Conservation (phyloP, 2,329 filamentous ascomycete genomes). For the Hypoxylon rubiginosum region DNA sequence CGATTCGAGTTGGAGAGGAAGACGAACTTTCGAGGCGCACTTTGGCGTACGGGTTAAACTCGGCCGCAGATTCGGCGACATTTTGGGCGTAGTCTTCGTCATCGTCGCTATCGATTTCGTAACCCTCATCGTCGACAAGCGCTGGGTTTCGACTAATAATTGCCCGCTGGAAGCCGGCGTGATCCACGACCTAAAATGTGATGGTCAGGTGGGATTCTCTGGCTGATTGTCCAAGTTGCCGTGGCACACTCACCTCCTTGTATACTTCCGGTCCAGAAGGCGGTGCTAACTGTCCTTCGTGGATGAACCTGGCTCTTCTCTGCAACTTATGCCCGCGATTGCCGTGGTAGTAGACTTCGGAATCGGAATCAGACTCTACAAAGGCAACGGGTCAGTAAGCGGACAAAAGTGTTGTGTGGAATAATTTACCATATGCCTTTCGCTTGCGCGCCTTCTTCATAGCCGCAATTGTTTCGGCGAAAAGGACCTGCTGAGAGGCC, state of each 20-base stretch:
- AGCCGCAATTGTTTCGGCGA: slow-evolving; percentile 75
- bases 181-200: slow-evolving; percentile 73
- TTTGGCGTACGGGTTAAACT: slow-evolving; percentile 80
- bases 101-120: slow-evolving; percentile 79
- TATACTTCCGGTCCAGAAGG: slow-evolving; percentile 76
- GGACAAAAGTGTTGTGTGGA: slow-evolving; percentile 4
- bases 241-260: slow-evolving; percentile 71
- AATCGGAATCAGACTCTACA: slow-evolving; percentile 83
- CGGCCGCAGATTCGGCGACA: slow-evolving; percentile 72
- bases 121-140: slow-evolving; percentile 82
- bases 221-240: background rate
- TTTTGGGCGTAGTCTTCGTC: slow-evolving; percentile 74
- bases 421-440: slow-evolving; percentile 69
- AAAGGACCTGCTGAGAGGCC: slow-evolving; percentile 71
- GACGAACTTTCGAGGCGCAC: slow-evolving; percentile 77
- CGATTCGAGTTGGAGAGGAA: background rate
- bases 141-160: slow-evolving; percentile 82
- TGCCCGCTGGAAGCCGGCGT: slow-evolving; percentile 78
- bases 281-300: slow-evolving; percentile 76
- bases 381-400: slow-evolving; percentile 46
- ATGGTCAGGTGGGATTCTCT: slow-evolving; percentile 32
- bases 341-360: slow-evolving; percentile 75
- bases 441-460: slow-evolving; percentile 78
- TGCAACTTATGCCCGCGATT: slow-evolving; percentile 86
- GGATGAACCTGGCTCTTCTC: slow-evolving; percentile 78